Conservation (phyloP, 2,329 filamentous ascomycete species). For the Onygena corvina region DNA sequence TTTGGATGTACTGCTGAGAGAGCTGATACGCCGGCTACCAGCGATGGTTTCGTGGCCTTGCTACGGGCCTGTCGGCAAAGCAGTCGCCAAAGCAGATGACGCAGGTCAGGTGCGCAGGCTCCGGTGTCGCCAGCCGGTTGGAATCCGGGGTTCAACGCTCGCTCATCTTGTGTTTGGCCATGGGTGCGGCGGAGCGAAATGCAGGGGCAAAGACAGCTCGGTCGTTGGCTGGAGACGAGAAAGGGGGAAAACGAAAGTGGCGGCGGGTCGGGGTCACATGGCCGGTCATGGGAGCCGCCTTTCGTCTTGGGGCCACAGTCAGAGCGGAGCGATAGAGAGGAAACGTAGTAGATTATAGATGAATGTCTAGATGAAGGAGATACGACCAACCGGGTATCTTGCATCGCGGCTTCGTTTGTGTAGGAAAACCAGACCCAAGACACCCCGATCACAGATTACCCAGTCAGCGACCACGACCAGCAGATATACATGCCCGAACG, state of each 20-base stretch:
- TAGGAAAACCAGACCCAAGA: conserved; percentile 1
- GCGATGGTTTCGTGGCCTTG: not conserved
- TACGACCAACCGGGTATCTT: conserved; percentile 3
- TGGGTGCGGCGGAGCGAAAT: no score
- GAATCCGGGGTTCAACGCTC: not conserved
- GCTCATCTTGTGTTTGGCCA: no score
- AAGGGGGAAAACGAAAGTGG: no score
- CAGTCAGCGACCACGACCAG: no score
- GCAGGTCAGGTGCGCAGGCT: not conserved
- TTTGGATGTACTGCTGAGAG: no score
- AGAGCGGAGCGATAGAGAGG: not conserved
- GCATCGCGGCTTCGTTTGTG: not conserved
- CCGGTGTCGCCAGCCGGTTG: not conserved
- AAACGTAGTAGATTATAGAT: not conserved
- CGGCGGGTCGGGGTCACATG: no score
- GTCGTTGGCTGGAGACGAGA: no score
- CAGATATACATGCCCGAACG: not conserved
- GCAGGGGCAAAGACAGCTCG: no score
- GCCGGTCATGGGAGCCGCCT: not conserved
- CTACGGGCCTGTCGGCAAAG: not conserved
- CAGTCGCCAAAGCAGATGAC: not conserved
- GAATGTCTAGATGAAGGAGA: not conserved
- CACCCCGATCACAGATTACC: not conserved
- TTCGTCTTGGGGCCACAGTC: not conserved
- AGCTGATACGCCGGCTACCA: conserved; percentile 6